Evolutionary conservation across 73 alveolate species (phyloP).

Genomic region (Paramecium pentaurelia): DNA sequence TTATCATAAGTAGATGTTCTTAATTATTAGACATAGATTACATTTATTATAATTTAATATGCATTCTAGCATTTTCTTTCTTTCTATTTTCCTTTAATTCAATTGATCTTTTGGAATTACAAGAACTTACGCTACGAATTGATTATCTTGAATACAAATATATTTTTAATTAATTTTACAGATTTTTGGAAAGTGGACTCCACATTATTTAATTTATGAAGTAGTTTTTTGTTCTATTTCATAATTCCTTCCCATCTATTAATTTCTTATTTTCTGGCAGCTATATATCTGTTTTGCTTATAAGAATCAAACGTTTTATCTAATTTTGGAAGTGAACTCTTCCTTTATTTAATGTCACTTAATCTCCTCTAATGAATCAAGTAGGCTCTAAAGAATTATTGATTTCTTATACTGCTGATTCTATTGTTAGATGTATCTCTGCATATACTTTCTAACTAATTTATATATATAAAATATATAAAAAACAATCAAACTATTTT

Average conservation of each 20-base stretch:
- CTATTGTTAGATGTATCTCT: neutral
- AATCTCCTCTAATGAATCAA: neutral
- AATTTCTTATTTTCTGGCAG: neutral
- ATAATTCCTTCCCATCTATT: constrained; percentile 2
- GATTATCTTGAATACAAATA: neutral
- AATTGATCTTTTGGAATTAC: neutral
- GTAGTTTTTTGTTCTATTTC: neutral
- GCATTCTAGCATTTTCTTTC: neutral
- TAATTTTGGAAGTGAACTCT: neutral
- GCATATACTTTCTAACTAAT: neutral
- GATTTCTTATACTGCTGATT: neutral
- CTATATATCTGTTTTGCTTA: neutral
- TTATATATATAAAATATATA: neutral
- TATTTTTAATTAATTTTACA: neutral
- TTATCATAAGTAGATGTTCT: neutral
- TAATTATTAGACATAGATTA: neutral
- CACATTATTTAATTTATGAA: neutral
- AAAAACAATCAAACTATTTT: neutral
- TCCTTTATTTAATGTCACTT: neutral
- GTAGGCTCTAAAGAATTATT: neutral
- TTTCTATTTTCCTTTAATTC: neutral
- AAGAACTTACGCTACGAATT: neutral
- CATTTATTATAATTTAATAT: neutral
- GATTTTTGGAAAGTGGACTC: neutral
- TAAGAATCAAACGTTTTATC: neutral